Percentiles rank a stretch among this genome's conserved stretches.
phyloP scores from a whole-genome alignment of 2,329 filamentous ascomycete genomes.

The Chrysosporium keratinophilum region DNA sequence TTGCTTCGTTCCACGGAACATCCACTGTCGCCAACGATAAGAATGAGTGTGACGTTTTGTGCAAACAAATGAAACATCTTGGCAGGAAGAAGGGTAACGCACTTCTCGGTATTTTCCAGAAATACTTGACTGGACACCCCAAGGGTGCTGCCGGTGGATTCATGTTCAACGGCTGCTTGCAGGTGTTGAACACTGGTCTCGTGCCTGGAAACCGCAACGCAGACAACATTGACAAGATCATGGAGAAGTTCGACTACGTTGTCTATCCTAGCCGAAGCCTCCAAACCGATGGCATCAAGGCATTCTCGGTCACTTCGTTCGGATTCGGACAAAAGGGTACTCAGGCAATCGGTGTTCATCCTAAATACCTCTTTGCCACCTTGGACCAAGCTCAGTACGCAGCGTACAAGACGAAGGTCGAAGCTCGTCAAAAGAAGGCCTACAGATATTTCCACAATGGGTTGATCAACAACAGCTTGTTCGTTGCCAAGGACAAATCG shows the following conservation, averaged over 20 bases:
- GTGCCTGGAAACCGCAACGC: constrained; percentile 97
- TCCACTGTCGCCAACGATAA: constrained; percentile 99
- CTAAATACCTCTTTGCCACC: constrained; percentile 90
- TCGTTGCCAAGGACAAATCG: constrained; percentile 84
- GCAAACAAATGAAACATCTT: constrained; percentile 88
- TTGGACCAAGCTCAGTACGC: constrained; percentile 76
- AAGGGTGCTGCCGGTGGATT: constrained; percentile 98
- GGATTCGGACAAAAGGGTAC: constrained; percentile 99
- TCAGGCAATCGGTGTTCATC: constrained; percentile 92
- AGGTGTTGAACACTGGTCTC: constrained; percentile 85
- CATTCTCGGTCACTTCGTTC: constrained; percentile 97
- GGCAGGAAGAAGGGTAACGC: constrained; percentile 95
- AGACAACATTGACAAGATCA: constrained; percentile 89
- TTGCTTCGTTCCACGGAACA: constrained; percentile 97
- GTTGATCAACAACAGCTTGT: constrained; percentile 94
- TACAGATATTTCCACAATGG: constrained; percentile 99
- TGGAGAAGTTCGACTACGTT: constrained; percentile 97
- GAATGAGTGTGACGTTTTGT: constrained; percentile 97
- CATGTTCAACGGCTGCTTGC: constrained; percentile 98
- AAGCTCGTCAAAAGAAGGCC: constrained; percentile 91
- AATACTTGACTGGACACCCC: constrained; percentile 95
- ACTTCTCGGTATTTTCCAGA: constrained; percentile 95
- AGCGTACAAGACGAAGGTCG: constrained; percentile 77
- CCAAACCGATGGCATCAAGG: constrained; percentile 96
- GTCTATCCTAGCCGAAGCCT: constrained; percentile 92